These are phyloP conservation scores for Amorphotheca resinae DNA, from an alignment of 495 filamentous ascomycete genomes.

Conservation along the genomic window DNA sequence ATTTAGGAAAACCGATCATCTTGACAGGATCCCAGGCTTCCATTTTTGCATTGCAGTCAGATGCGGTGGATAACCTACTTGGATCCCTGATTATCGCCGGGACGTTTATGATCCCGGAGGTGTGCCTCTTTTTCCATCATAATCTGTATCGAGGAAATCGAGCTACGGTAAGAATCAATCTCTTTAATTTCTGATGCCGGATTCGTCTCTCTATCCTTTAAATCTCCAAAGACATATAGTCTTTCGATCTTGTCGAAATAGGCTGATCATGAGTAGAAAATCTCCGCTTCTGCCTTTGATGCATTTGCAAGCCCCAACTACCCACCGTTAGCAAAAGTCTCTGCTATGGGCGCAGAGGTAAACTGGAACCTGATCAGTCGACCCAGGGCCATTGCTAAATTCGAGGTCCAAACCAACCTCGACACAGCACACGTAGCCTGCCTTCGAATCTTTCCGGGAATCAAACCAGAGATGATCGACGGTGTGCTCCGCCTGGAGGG, in stretches of 20 bases:
- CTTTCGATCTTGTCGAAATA: neutral
- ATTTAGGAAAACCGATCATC: slow-evolving; percentile 85
- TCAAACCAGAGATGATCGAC: slow-evolving; percentile 90
- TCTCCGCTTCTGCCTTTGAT: slow-evolving; percentile 73
- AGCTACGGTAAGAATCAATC: slow-evolving; percentile 39
- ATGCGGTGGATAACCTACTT: slow-evolving; percentile 93
- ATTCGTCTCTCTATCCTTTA: no score
- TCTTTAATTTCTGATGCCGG: no score
- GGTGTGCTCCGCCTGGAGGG: slow-evolving; percentile 69
- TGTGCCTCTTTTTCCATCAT: slow-evolving; percentile 92
- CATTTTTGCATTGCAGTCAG: slow-evolving; percentile 85
- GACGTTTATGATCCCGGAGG: slow-evolving; percentile 92
- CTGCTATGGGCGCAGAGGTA: slow-evolving; percentile 68
- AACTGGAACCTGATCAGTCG: slow-evolving; percentile 72
- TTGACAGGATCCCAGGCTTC: slow-evolving; percentile 86
- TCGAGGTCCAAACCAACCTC: slow-evolving; percentile 63
- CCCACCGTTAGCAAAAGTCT: slow-evolving; percentile 65
- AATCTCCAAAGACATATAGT: no score
- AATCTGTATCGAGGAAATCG: slow-evolving; percentile 86
- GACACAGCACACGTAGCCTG: slow-evolving; percentile 87
- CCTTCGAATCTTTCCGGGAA: slow-evolving; percentile 88
- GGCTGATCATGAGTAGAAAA: slow-evolving; percentile 34
- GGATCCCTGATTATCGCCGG: slow-evolving; percentile 88
- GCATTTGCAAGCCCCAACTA: slow-evolving; percentile 84
- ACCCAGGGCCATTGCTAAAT: slow-evolving; percentile 58